phyloP scores from a whole-genome alignment of 2,329 filamentous ascomycete species.

The Aspergillus sp. region DNA sequence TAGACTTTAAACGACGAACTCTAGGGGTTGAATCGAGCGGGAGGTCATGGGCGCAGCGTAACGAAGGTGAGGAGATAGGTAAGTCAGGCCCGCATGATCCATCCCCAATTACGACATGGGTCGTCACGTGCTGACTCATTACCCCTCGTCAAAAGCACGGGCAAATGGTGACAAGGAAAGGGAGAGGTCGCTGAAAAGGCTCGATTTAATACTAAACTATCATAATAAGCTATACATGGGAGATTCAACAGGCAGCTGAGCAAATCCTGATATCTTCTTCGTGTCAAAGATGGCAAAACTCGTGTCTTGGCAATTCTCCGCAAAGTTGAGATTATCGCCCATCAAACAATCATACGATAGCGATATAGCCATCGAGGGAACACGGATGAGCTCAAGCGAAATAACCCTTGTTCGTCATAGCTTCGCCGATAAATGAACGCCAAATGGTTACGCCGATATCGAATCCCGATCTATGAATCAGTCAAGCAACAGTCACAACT shows the following conservation, averaged over 20 bases:
- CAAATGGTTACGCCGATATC: not conserved
- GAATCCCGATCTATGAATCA: not conserved
- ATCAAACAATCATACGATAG: too few species aligned
- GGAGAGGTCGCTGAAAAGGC: not conserved
- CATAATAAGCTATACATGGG: not conserved
- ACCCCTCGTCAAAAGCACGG: not conserved
- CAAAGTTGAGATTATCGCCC: too few species aligned
- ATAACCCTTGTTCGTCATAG: too few species aligned
- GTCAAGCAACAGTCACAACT: not conserved
- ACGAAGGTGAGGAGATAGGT: not conserved
- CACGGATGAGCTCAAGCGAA: too few species aligned
- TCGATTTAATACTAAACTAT: not conserved
- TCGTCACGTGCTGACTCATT: slow-evolving; percentile 9
- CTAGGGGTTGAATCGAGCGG: not conserved
- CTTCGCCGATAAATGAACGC: too few species aligned
- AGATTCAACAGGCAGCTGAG: not conserved
- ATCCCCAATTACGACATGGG: slow-evolving; percentile 13
- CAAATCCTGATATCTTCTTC: not conserved
- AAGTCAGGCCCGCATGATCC: not conserved
- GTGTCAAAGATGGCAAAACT: not conserved
- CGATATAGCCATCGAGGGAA: too few species aligned
- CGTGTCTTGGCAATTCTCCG: not conserved
- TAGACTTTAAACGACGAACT: not conserved
- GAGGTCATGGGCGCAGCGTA: not conserved
- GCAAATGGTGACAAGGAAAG: not conserved